Base-by-base conservation (phyloP, 805 yeast species). In the Kuraishia floccosa region DNA sequence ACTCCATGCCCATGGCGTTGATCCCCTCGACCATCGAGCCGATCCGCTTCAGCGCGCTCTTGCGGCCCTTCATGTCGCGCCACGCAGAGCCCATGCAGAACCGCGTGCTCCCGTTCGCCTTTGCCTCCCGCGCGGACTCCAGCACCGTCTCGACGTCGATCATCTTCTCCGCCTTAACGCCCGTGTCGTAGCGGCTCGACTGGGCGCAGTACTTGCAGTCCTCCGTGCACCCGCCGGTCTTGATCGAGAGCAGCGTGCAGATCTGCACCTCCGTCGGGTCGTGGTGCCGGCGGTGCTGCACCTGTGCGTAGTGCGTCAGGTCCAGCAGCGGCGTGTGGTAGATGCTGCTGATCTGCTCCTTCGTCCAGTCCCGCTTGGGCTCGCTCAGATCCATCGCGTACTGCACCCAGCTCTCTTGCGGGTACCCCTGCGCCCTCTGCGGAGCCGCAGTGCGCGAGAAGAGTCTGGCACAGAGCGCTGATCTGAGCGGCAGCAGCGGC, bases 71-170 rank as follows among this genome's bases (percentile, higher is more conserved):
- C 91, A 81, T 81, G 38, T 79, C 89, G 49, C 91, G 65, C 91
- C 89, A 82, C 2, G 91, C 91, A 8, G 89, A 84, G 28, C 91
- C 91, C 75, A 81, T 69, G 47, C 91, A 81, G 47, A 81, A 81
- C 39, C 91, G 60, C 0, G 91, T 81, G 1, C 80, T 67, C 0
- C 89, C 89, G 39, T 79, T 78, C 5, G 42, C 56, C 42, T 76
- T 75, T 9, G 91, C 87, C 31, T 63, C 65, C 32, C 53, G 56
- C 1, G 91, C 91, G 20, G 72, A 76, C 30, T 55, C 60, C 41
- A 76, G 51, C 1, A 81, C 87, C n/a, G 63, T 62, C 4, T 77
- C 85, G 8, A 78, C 46, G 17, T 61, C 53, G 10, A 79, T 63
- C 56, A 79, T 52, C 44, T 72, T 74, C 35, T 72, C 78, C 3